Conservation (phyloP, 2,329 filamentous ascomycete genomes). For the Neoascochyta sp. region DNA sequence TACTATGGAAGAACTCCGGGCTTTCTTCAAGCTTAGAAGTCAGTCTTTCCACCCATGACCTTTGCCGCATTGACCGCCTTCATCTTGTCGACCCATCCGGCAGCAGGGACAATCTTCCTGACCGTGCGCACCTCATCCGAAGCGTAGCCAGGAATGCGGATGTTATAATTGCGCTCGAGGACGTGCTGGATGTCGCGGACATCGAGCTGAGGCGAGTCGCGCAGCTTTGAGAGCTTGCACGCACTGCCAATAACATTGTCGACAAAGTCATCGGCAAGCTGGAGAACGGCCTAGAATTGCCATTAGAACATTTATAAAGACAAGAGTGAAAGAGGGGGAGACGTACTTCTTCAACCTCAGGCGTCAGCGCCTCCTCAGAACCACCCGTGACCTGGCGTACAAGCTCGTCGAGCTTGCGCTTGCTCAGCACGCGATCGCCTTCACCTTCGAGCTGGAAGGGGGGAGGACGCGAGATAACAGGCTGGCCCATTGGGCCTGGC, state of each 20-base stretch:
- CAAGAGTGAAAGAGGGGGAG: not conserved
- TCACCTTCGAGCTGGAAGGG: conserved; percentile 86
- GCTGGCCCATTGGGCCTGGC: conserved; percentile 81
- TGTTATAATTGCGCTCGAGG: conserved; percentile 63
- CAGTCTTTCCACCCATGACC: conserved; percentile 52
- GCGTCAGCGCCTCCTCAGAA: conserved; percentile 73
- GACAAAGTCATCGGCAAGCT: conserved; percentile 89
- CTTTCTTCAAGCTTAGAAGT: too few relatives aligned
- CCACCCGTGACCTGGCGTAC: conserved; percentile 90
- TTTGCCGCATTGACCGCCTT: conserved; percentile 93
- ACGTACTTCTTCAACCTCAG: conserved; percentile 91
- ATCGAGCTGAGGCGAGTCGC: conserved; percentile 84
- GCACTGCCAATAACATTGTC: conserved; percentile 84
- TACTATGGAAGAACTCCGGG: too few relatives aligned
- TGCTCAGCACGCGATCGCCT: conserved; percentile 88
- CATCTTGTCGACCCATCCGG: conserved; percentile 94
- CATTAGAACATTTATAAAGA: conserved; percentile 12
- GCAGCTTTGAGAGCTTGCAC: conserved; percentile 88
- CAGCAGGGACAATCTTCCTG: conserved; percentile 83
- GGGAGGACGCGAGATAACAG: conserved; percentile 75
- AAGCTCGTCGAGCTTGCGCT: conserved; percentile 94
- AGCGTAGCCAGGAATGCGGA: conserved; percentile 86
- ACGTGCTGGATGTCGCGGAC: conserved; percentile 60
- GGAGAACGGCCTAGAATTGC: conserved; percentile 67
- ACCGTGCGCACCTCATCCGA: conserved; percentile 93